phyloP scores from a whole-genome alignment of 345 rosid genomes.

The Gossypium mustelinum region DNA sequence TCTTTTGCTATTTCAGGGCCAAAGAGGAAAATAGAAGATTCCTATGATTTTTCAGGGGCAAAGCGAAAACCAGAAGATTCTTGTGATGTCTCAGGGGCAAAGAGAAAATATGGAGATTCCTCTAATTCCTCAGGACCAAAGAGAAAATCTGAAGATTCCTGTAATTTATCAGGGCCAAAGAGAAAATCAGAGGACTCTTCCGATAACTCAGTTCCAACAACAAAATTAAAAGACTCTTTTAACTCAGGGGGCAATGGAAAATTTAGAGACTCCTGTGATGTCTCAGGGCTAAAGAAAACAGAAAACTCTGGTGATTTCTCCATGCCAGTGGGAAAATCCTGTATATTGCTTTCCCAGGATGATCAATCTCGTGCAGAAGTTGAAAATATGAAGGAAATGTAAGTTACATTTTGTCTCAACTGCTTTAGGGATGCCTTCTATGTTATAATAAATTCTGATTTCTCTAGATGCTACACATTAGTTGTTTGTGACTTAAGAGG shows the following conservation, averaged over 20 bases:
- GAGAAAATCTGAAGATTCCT: neutral
- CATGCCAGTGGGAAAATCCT: conserved; percentile 45
- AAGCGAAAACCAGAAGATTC: conserved; percentile 5
- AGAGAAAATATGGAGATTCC: neutral
- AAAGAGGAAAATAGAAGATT: conserved; percentile 38
- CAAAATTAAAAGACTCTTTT: neutral
- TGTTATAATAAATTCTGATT: conserved; percentile 10
- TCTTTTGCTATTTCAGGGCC: conserved; percentile 30
- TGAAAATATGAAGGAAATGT: conserved; percentile 70
- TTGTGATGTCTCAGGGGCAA: neutral
- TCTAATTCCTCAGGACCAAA: neutral
- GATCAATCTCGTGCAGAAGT: conserved; percentile 50
- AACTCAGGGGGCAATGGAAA: conserved; percentile 41
- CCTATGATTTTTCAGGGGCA: neutral
- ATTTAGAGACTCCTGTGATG: conserved; percentile 22
- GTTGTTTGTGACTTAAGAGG: conserved; percentile 10
- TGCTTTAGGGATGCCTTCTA: conserved; percentile 8
- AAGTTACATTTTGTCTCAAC: conserved; percentile 29
- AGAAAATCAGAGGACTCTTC: conserved; percentile 1
- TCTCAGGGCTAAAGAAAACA: neutral
- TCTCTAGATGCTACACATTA: neutral
- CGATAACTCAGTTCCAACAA: neutral
- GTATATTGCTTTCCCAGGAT: conserved; percentile 63
- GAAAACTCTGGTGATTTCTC: conserved; percentile 1
- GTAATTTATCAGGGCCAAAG: neutral